Evolutionary conservation across 306 rosid genomes (phyloP).

Genomic region (Lathyrus oleraceus): DNA sequence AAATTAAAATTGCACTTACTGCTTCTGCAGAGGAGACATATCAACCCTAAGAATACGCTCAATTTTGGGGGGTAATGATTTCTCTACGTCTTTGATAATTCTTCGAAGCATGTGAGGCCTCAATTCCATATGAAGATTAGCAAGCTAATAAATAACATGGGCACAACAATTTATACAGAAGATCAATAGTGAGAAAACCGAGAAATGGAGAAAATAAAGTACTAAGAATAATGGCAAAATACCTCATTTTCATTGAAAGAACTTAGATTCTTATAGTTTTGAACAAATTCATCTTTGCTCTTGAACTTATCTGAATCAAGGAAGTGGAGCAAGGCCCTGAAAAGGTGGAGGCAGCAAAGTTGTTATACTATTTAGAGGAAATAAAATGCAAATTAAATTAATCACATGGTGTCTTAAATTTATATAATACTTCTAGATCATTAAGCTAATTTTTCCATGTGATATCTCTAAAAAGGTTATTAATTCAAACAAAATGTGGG

Average conservation of each 20-base stretch:
- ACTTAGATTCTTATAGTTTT: constrained; percentile 94
- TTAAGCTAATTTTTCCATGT: neutral
- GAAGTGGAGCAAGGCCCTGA: constrained; percentile 96
- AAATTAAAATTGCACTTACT: constrained; percentile 51
- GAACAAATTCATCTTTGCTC: constrained; percentile 87
- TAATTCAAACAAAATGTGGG: neutral
- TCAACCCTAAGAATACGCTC: constrained; percentile 98
- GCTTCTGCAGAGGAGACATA: constrained; percentile 99
- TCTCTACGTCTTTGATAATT: constrained; percentile 98
- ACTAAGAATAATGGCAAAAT: neutral
- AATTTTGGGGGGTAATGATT: constrained; percentile 97
- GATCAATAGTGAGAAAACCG: too few relatives aligned
- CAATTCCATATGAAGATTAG: constrained; percentile 95
- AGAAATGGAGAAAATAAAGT: neutral
- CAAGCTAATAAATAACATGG: constrained; percentile 60
- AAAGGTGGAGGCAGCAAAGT: neutral
- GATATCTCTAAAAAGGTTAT: neutral
- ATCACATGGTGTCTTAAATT: neutral
- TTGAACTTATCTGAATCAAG: constrained; percentile 83
- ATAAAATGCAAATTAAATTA: neutral
- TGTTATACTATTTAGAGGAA: neutral
- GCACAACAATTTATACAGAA: constrained; percentile 14
- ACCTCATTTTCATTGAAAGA: constrained; percentile 97
- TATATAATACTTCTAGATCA: neutral
- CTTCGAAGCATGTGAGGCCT: constrained; percentile 98